Conservation (phyloP, 2,329 filamentous ascomycete species). For the Lecanoromycetidae sp. region DNA sequence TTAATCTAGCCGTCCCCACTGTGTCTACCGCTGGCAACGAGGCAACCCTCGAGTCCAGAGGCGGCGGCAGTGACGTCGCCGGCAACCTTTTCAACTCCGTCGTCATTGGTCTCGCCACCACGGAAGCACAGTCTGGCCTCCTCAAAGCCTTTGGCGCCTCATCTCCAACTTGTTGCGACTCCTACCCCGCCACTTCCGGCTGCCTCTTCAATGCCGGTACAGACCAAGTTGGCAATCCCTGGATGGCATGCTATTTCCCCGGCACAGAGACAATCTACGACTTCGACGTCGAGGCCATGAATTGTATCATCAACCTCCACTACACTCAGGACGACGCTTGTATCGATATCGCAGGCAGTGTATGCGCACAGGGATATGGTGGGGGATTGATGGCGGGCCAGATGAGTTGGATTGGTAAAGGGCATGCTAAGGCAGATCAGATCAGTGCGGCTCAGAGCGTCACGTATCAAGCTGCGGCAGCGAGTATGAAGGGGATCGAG, state of each 20-base stretch:
- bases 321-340: background rate
- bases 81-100: too few relatives aligned
- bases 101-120: too few relatives aligned
- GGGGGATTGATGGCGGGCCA: background rate
- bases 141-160: too few relatives aligned
- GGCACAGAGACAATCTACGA: background rate
- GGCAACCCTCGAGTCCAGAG: too few relatives aligned
- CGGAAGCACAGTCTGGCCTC: too few relatives aligned
- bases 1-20: too few relatives aligned
- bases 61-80: too few relatives aligned
- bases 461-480: background rate
- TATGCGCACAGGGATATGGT: background rate
- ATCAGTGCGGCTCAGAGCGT: background rate
- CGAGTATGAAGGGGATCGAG: background rate
- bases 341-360: background rate
- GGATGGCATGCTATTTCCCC: background rate
- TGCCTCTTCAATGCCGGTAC: background rate
- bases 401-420: background rate
- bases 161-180: slow-evolving; percentile 1
- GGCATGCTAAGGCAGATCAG: background rate
- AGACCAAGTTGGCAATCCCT: background rate
- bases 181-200: background rate
- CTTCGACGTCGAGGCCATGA: background rate
- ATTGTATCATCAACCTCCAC: slow-evolving; percentile 4
- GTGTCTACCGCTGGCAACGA: too few relatives aligned